These are phyloP conservation scores for Salvia sclarea DNA, from an alignment of 305 asterid species.

Conservation along the genomic window DNA sequence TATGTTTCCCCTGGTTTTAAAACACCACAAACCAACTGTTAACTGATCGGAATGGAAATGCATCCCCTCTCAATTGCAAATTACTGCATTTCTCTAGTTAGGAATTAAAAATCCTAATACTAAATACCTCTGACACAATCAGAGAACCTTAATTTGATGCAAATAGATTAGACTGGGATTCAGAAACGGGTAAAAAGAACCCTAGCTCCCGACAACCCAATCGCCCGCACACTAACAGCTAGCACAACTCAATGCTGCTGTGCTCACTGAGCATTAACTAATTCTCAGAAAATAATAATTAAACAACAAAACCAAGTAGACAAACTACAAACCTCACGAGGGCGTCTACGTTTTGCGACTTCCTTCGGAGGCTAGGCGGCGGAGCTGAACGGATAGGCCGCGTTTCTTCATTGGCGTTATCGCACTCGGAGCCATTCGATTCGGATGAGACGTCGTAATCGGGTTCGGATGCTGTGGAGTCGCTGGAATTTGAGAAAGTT, in stretches of 20 bases:
- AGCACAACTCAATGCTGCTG: conserved; percentile 11
- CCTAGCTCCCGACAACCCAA: conserved; percentile 32
- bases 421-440: conserved; percentile 48
- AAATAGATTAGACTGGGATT: conserved; percentile 1
- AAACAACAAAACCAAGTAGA: not conserved
- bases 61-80: not conserved
- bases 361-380: conserved; percentile 41
- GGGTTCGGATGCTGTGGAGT: conserved; percentile 53
- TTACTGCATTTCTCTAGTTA: conserved; percentile 1
- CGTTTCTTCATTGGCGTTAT: conserved; percentile 35
- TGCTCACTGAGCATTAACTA: conserved; percentile 8
- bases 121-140: not conserved
- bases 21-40: conserved; percentile 18
- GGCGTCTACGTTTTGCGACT: conserved; percentile 73
- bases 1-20: conserved; percentile 70
- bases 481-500: conserved; percentile 49
- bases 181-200: conserved; percentile 28
- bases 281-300: not conserved
- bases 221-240: conserved; percentile 12
- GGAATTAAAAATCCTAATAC: not conserved
- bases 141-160: conserved; percentile 4
- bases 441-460: conserved; percentile 41
- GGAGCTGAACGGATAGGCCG: conserved; percentile 45
- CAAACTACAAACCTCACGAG: conserved; percentile 68
- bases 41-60: not conserved